Percentiles rank a stretch among this genome's conserved stretches.
Conservation (phyloP, 441 rosid species). For the Breynia disticha region DNA sequence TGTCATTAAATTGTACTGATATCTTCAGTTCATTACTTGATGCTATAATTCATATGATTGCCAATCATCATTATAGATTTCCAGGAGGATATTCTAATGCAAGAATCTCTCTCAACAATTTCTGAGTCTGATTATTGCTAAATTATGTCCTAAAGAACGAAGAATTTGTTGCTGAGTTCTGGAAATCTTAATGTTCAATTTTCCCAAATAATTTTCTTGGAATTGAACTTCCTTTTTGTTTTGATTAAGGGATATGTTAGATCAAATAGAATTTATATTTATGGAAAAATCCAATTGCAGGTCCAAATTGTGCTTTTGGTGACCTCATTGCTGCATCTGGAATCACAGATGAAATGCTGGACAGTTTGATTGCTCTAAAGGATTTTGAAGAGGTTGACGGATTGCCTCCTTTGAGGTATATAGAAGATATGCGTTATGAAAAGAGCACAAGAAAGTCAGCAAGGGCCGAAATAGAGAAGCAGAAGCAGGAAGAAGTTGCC, state of each 20-base stretch:
- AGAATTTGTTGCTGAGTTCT: no score
- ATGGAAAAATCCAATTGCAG: constrained; percentile 27
- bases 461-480: constrained; percentile 74
- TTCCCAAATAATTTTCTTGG: no score
- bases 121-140: no score
- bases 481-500: constrained; percentile 85
- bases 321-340: constrained; percentile 89
- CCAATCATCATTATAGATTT: no score
- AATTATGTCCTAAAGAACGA: no score
- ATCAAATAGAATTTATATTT: constrained; percentile 8
- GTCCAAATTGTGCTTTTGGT: constrained; percentile 87
- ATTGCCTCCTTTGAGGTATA: constrained; percentile 69
- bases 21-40: no score
- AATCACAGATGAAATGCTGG: constrained; percentile 83
- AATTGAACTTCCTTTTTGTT: not conserved
- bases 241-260: not conserved
- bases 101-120: no score
- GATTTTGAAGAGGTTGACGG: constrained; percentile 81
- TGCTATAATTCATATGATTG: no score
- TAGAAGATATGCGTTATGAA: constrained; percentile 62
- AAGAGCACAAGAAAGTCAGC: constrained; percentile 59
- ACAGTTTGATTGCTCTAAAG: constrained; percentile 75
- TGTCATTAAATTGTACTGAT: no score
- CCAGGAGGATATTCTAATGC: no score
- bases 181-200: no score